Conservation (phyloP, 1,284 basidiomycete genomes). For the Chalciporus sp. region DNA sequence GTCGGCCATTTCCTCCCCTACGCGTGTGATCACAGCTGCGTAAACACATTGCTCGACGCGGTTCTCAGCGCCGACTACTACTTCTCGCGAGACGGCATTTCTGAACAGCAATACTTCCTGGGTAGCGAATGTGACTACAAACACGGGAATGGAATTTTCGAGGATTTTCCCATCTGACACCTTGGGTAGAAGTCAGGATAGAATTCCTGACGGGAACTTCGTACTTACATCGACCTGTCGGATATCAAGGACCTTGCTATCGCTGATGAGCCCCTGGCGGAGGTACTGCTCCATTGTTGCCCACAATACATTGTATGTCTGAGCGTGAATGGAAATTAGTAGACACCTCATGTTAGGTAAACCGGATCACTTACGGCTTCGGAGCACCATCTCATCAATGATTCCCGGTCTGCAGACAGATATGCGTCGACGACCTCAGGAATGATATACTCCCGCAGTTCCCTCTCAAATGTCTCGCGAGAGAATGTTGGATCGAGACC, state of each 20-base stretch:
- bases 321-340: neutral
- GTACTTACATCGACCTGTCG: slow-evolving; percentile 88
- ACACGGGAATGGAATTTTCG: slow-evolving; percentile 89
- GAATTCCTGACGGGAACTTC: neutral
- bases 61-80: slow-evolving; percentile 85
- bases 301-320: slow-evolving; percentile 97
- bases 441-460: slow-evolving; percentile 95
- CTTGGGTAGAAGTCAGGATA: slow-evolving; percentile 38
- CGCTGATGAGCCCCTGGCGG: slow-evolving; percentile 85
- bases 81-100: slow-evolving; percentile 84
- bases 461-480: slow-evolving; percentile 85
- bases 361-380: slow-evolving; percentile 75
- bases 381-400: slow-evolving; percentile 90
- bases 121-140: slow-evolving; percentile 91
- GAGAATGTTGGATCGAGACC: slow-evolving; percentile 86
- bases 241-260: slow-evolving; percentile 93
- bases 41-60: slow-evolving; percentile 94
- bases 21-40: slow-evolving; percentile 87
- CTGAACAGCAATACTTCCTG: slow-evolving; percentile 95
- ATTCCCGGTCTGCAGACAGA: slow-evolving; percentile 84
- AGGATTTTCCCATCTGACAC: slow-evolving; percentile 83
- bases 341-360: neutral
- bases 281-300: slow-evolving; percentile 97
- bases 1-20: slow-evolving; percentile 85
- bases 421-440: slow-evolving; percentile 98